Base-by-base conservation (phyloP, 768 basidiomycete species). In the Pleurotus tuber-regium region DNA sequence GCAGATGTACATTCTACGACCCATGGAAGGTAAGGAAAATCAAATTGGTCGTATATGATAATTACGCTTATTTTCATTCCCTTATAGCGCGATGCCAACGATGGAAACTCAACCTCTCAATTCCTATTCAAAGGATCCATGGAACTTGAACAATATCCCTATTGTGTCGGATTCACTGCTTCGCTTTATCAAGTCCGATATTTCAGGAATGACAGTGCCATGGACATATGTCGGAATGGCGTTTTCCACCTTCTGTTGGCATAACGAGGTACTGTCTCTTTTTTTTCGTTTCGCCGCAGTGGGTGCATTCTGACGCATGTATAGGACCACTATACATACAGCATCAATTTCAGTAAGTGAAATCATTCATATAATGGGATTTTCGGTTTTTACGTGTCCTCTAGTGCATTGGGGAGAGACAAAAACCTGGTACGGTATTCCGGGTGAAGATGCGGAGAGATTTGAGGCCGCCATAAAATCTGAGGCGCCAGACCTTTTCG, bases 161-260 rank as follows among this genome's bases (percentile, higher is more conserved):
- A 97, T 98, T 56, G 71, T 96, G 9, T 78, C 87, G 1, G 92
- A 96, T 53, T 98, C 96, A 24, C 80, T 99, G 9, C 79, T 99
- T 28, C 89, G 97, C 10, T 99, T 87, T 68, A 97, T 99, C 73
- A 97, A 98, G 70, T 95, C 93, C 3, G 95, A 98, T 66, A 97
- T 99, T 50, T 98, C 95, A 48, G 97, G 97, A 11, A 99, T 99
- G 96, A 98, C 96, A 1, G 92, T 98, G 8, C 95, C 95, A 9
- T 98, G 94, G 95, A 97, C 92, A 30, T 99, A 99, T 66, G 92
- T 98, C 55, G 97, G 97, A 41, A 98, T 98, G 96, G 78, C 93
- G 14, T 99, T 99, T 66, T 96, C 95, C 11, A 96, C 97, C 2
- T 99, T 99, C 69, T 98, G 96, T 66, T 99, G 97, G 97, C 97